A percentile compares a stretch with the other conserved stretches of the same genome.
These are phyloP conservation scores for Corynascus novoguineensis DNA, from an alignment of 495 filamentous ascomycete genomes.

Conservation along the genomic window DNA sequence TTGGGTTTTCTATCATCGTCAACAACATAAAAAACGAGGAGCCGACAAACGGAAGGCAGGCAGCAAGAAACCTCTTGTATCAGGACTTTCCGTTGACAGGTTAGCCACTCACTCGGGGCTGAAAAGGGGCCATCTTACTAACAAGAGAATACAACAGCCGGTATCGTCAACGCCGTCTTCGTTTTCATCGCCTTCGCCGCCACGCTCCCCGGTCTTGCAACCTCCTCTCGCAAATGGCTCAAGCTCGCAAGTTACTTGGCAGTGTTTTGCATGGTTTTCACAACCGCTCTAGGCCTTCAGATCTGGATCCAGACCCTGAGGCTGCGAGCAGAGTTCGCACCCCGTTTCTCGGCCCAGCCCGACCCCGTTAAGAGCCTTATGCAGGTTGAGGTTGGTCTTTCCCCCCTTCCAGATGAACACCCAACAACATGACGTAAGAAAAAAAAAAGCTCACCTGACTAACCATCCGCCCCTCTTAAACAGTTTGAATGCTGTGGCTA, in stretches of 20 bases:
- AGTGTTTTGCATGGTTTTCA: constrained; percentile 56
- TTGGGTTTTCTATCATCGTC: constrained; percentile 57
- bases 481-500: constrained; percentile 75
- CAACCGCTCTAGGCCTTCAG: constrained; percentile 56
- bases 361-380: constrained; percentile 52
- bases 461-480: neutral
- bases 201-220: constrained; percentile 57
- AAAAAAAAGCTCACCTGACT: neutral
- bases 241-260: constrained; percentile 56
- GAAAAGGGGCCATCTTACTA: constrained; percentile 18
- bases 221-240: constrained; percentile 52
- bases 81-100: constrained; percentile 55
- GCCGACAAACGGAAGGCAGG: constrained; percentile 46
- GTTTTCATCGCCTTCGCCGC: constrained; percentile 51
- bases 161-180: constrained; percentile 60
- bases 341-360: constrained; percentile 51
- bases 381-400: constrained; percentile 54
- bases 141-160: constrained; percentile 44
- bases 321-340: constrained; percentile 51
- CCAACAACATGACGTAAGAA: no score
- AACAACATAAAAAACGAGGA: constrained; percentile 44
- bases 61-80: constrained; percentile 59
- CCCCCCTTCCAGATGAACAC: neutral
- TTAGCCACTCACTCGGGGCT: no score
- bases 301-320: constrained; percentile 67